Percentiles rank a stretch among this genome's conserved stretches.
phyloP scores from a whole-genome alignment of 345 rosid species.

The Trapa incisa region DNA sequence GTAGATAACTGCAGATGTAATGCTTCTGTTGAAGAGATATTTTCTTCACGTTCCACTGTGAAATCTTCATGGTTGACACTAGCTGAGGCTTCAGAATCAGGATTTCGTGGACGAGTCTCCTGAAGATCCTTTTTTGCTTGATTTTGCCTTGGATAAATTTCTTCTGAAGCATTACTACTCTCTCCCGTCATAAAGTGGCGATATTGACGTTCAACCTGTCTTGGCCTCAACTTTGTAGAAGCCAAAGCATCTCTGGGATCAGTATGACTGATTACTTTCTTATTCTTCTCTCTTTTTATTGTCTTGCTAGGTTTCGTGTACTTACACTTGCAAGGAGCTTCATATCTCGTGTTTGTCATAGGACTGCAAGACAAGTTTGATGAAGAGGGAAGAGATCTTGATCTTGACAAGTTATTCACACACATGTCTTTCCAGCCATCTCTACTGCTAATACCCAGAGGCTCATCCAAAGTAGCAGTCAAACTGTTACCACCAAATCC shows the following conservation, averaged over 20 bases:
- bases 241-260: constrained; percentile 26
- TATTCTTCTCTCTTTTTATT: constrained; percentile 33
- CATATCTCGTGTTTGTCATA: constrained; percentile 20
- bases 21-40: not conserved
- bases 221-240: constrained; percentile 31
- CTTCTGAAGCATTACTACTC: constrained; percentile 29
- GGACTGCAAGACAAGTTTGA: constrained; percentile 34
- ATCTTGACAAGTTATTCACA: constrained; percentile 34
- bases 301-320: constrained; percentile 35
- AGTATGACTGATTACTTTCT: constrained; percentile 28
- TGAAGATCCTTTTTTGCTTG: constrained; percentile 18
- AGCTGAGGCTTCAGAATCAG: constrained; percentile 24
- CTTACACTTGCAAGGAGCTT: constrained; percentile 29
- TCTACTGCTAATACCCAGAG: constrained; percentile 87
- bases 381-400: constrained; percentile 65
- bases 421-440: constrained; percentile 85
- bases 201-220: constrained; percentile 23
- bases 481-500: constrained; percentile 19
- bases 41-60: constrained; percentile 17
- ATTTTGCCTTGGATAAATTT: constrained; percentile 20
- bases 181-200: constrained; percentile 14
- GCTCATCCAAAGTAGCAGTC: constrained; percentile 29
- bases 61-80: constrained; percentile 19
- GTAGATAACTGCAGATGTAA: not conserved
- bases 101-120: constrained; percentile 20